Conservation (phyloP, 2,329 filamentous ascomycete genomes). For the Chaetoscypha palmicola region DNA sequence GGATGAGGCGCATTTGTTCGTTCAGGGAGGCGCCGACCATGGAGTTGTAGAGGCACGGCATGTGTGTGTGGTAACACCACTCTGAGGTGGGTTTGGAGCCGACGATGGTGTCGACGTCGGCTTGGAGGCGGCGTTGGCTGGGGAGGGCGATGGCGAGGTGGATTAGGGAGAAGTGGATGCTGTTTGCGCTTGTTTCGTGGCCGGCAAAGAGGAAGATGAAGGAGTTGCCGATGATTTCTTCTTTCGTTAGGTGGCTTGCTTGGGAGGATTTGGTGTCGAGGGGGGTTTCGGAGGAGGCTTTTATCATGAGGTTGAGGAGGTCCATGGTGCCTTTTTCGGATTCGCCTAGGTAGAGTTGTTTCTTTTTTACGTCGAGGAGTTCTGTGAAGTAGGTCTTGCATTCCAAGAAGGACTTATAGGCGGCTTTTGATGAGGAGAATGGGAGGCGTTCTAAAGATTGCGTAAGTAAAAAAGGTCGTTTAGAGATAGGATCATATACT, state of each 20-base stretch:
- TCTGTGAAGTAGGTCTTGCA: conserved; percentile 46
- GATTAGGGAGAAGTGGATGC: conserved; percentile 26
- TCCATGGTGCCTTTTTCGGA: conserved; percentile 22
- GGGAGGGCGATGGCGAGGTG: conserved; percentile 23
- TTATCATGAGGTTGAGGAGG: conserved; percentile 23
- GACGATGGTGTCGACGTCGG: conserved; percentile 25
- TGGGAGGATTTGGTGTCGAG: conserved; percentile 2
- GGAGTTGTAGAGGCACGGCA: conserved; percentile 23
- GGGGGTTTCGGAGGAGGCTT: conserved; percentile 12
- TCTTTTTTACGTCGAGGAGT: conserved; percentile 35
- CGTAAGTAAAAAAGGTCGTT: background rate
- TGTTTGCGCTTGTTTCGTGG: conserved; percentile 31
- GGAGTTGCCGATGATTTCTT: conserved; percentile 29
- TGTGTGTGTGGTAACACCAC: conserved; percentile 20
- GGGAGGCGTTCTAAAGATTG: conserved; percentile 26
- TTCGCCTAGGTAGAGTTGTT: conserved; percentile 19
- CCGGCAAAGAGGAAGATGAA: conserved; percentile 31
- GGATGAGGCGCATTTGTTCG: conserved; percentile 48
- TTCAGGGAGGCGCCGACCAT: conserved; percentile 33
- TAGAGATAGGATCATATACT: conserved; percentile 22
- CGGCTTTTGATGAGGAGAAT: conserved; percentile 35
- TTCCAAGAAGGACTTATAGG: conserved; percentile 37
- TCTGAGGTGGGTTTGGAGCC: conserved; percentile 15
- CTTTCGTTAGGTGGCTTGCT: conserved; percentile 20
- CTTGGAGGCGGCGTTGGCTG: conserved; percentile 20